Conservation (phyloP, 176 grass and related monocot genomes). For the Cenchrus fungigraminus region DNA sequence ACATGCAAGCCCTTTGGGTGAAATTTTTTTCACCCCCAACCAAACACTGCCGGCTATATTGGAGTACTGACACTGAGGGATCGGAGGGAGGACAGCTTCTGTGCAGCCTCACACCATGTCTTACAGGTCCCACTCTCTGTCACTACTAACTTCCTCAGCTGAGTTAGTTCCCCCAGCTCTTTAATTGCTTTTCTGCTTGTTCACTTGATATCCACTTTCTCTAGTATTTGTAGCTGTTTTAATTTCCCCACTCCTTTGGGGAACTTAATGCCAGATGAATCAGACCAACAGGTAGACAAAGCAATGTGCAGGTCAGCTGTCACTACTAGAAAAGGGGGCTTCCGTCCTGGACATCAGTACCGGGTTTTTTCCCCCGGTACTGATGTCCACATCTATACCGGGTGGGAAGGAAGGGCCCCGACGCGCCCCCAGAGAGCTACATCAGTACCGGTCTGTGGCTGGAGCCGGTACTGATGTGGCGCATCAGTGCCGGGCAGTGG, state of each 20-base stretch:
- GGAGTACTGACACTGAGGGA: neutral
- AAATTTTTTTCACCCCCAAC: no score
- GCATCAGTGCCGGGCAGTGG: no score
- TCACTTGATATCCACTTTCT: slow-evolving; percentile 8
- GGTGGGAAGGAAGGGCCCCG: no score
- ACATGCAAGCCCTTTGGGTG: no score
- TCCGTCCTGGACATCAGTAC: no score
- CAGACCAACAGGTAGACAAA: neutral
- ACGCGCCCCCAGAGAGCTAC: no score
- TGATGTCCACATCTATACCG: no score
- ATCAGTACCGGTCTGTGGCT: no score
- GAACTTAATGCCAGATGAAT: neutral
- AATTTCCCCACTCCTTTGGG: slow-evolving; percentile 23
- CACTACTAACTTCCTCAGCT: slow-evolving; percentile 9
- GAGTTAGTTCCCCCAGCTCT: slow-evolving; percentile 29
- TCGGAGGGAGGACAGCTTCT: slow-evolving; percentile 6
- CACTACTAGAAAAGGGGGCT: no score
- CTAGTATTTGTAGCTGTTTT: slow-evolving; percentile 19
- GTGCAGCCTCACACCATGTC: neutral
- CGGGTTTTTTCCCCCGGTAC: no score
- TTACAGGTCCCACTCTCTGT: neutral
- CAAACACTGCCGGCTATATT: no score
- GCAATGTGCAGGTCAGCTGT: neutral
- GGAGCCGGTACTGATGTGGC: no score
- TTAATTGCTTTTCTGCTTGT: neutral